phyloP scores from a whole-genome alignment of 2,329 filamentous ascomycete genomes.

The Podosphaera fusca region DNA sequence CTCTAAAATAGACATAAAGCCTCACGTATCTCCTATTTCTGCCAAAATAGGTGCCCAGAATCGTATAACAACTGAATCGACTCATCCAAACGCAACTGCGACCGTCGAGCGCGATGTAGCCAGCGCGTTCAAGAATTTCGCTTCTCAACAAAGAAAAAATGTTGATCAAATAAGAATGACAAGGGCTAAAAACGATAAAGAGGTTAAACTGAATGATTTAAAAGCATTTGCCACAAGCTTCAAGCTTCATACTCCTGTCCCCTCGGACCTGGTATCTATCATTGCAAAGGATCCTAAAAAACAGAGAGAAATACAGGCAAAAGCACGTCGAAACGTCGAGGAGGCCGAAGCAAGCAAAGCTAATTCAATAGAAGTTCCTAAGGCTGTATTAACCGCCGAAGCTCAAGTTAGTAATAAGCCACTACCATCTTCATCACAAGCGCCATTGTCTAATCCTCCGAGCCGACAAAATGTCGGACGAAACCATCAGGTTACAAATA shows the following conservation, averaged over 20 bases:
- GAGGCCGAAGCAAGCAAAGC: conserved; percentile 25
- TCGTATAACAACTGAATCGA: conserved; percentile 14
- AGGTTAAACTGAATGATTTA: conserved; percentile 76
- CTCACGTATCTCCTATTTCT: conserved; percentile 10
- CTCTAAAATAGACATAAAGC: conserved; percentile 11
- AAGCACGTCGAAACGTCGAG: conserved; percentile 55
- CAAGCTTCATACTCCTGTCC: conserved; percentile 82
- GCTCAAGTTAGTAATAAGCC: conserved; percentile 17
- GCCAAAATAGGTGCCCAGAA: conserved; percentile 16
- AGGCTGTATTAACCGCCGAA: conserved; percentile 24
- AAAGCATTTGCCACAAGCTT: conserved; percentile 90
- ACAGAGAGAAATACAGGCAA: conserved; percentile 79
- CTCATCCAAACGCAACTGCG: conserved; percentile 28
- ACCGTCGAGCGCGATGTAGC: conserved; percentile 40
- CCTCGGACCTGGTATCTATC: conserved; percentile 75
- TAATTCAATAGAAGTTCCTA: conserved; percentile 21
- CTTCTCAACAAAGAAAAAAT: conserved; percentile 29
- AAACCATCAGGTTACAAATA: conserved; percentile 19
- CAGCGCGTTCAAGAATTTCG: conserved; percentile 41
- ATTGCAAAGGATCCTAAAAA: conserved; percentile 92
- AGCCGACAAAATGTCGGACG: conserved; percentile 13
- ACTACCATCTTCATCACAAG: conserved; percentile 23
- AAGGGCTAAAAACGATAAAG: conserved; percentile 54
- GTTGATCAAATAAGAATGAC: conserved; percentile 31
- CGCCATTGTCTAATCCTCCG: conserved; percentile 12